phyloP scores from a whole-genome alignment of 2,329 filamentous ascomycete species.

The Aureobasidium sp. region DNA sequence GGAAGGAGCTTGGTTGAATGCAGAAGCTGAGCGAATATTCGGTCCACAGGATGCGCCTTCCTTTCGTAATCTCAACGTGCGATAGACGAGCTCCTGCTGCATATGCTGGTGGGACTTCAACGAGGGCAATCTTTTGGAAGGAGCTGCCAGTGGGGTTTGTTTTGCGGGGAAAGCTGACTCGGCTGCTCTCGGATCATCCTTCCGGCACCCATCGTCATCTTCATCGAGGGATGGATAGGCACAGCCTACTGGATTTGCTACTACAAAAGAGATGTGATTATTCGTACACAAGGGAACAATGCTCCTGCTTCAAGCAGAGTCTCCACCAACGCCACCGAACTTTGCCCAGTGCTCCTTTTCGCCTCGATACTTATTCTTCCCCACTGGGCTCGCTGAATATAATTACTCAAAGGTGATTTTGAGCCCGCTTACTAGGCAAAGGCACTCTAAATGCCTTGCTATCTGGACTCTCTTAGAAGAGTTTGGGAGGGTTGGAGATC shows the following conservation, averaged over 20 bases:
- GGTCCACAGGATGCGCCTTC: constrained; percentile 5
- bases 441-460: not conserved
- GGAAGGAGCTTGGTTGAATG: not conserved
- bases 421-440: too few species aligned
- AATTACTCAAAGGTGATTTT: too few species aligned
- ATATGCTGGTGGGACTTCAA: constrained; percentile 14
- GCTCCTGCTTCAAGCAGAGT: constrained; percentile 5
- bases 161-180: constrained; percentile 12
- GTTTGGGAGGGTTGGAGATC: constrained; percentile 4
- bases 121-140: not conserved
- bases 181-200: not conserved
- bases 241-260: not conserved
- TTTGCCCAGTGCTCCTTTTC: not conserved
- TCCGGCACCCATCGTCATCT: not conserved
- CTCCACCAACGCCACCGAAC: not conserved
- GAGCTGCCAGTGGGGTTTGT: not conserved
- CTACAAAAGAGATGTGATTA: constrained; percentile 1
- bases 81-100: not conserved
- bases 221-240: not conserved
- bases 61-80: not conserved
- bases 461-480: not conserved
- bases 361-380: not conserved
- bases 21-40: not conserved
- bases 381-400: too few species aligned
- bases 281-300: not conserved